These are phyloP conservation scores for Calonectria pauciramosa DNA, from an alignment of 2,329 filamentous ascomycete species.

Conservation along the genomic window DNA sequence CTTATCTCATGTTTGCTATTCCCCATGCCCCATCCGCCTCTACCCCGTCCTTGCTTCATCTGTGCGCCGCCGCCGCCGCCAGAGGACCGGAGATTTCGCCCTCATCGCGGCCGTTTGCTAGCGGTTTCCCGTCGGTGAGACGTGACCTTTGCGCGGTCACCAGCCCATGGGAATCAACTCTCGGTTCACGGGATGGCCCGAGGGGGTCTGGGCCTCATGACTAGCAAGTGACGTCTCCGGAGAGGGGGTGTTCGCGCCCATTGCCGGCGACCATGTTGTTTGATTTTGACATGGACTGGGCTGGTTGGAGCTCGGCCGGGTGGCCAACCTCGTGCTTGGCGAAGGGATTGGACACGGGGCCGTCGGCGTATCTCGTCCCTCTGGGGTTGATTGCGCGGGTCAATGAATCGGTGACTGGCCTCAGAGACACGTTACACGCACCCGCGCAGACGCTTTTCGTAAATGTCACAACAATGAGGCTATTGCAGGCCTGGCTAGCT, in stretches of 20 bases:
- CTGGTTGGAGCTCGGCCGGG: background rate
- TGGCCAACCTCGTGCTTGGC: background rate
- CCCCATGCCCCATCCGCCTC: background rate
- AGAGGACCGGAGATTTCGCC: background rate
- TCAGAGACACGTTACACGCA: background rate
- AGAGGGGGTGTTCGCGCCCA: background rate
- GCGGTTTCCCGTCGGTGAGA: background rate
- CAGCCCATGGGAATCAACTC: background rate
- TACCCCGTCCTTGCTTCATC: background rate
- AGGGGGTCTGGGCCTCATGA: background rate
- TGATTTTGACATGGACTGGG: background rate
- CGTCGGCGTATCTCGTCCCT: background rate
- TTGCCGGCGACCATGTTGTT: background rate
- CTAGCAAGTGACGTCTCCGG: background rate
- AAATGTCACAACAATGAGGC: background rate
- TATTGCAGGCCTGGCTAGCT: slow-evolving; percentile 1
- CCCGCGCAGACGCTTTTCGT: background rate
- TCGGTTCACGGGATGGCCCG: slow-evolving; percentile 6
- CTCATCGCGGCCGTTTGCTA: background rate
- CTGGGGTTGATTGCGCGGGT: background rate
- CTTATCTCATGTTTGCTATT: background rate
- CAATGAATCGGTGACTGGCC: background rate
- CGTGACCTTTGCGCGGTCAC: background rate
- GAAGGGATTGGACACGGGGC: background rate
- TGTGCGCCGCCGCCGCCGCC: background rate